Evolutionary conservation across 2,329 filamentous ascomycete species (phyloP).

Genomic region (Exophiala sideris): DNA sequence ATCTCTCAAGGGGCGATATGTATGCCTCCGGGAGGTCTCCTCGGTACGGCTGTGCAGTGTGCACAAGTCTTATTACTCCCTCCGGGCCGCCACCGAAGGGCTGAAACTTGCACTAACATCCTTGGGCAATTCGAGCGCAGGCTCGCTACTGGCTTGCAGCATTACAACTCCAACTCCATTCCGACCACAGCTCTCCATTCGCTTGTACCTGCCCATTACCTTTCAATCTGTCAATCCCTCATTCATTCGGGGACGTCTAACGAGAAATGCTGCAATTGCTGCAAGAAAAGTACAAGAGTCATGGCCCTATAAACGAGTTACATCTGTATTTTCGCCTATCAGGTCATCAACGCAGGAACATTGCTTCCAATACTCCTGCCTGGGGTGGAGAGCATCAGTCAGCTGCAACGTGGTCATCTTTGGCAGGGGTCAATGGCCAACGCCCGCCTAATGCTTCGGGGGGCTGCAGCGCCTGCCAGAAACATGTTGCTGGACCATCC

Average conservation of each 20-base stretch:
- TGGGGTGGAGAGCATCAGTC: not conserved
- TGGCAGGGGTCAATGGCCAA: slow-evolving; percentile 3
- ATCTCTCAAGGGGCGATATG: not conserved
- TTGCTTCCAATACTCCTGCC: not conserved
- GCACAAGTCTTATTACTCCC: too few relatives aligned
- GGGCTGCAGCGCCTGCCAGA: not conserved
- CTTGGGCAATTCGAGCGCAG: too few relatives aligned
- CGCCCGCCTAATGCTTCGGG: not conserved
- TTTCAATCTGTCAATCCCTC: too few relatives aligned
- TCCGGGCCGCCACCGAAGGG: not conserved
- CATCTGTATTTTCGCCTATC: not conserved
- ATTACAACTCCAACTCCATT: too few relatives aligned
- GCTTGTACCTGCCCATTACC: too few relatives aligned
- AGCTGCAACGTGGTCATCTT: slow-evolving; percentile 6
- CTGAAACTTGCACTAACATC: not conserved
- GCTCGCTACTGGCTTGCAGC: too few relatives aligned
- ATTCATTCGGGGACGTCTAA: too few relatives aligned
- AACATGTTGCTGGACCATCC: too few relatives aligned
- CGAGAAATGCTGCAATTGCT: too few relatives aligned
- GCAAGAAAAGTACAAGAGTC: too few relatives aligned
- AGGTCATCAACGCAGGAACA: not conserved
- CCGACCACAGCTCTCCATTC: too few relatives aligned
- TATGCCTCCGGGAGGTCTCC: not conserved
- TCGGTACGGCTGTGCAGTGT: not conserved
- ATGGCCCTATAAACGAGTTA: too few relatives aligned